Evolutionary conservation across 805 yeast genomes (phyloP).

Genomic region (Cyberlindnera lachancei): DNA sequence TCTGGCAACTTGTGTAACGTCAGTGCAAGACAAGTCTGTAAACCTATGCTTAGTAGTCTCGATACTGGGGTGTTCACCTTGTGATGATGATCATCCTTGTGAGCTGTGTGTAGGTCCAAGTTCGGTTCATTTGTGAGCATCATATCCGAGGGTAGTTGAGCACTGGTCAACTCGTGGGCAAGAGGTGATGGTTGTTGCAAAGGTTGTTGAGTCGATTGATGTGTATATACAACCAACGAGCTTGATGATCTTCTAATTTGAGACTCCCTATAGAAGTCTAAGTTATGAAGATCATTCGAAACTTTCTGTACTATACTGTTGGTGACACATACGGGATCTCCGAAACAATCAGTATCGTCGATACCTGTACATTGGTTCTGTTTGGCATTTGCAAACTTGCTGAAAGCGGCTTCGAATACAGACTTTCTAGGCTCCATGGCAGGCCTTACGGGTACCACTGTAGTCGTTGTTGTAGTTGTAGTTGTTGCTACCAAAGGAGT

Average conservation of each 20-base stretch:
- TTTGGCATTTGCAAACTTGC: conserved; percentile 6
- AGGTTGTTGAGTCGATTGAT: not conserved
- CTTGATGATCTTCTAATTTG: conserved; percentile 5
- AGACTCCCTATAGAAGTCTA: conserved; percentile 19
- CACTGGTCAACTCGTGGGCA: conserved; percentile 1
- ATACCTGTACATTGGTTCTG: conserved; percentile 15
- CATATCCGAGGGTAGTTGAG: conserved; percentile 6
- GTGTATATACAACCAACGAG: conserved; percentile 20
- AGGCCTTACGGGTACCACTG: too few relatives aligned
- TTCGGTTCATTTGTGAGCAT: conserved; percentile 19
- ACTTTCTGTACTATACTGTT: conserved; percentile 15
- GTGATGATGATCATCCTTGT: conserved; percentile 59
- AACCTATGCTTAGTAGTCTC: conserved; percentile 73
- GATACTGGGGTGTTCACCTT: conserved; percentile 72
- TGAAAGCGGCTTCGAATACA: conserved; percentile 7
- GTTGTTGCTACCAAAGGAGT: conserved; percentile 1
- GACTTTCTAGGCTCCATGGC: conserved; percentile 6
- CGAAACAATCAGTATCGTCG: conserved; percentile 16
- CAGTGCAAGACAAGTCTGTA: conserved; percentile 85
- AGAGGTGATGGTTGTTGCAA: not conserved
- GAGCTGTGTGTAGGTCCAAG: conserved; percentile 23
- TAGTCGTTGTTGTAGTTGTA: too few relatives aligned
- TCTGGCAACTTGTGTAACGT: conserved; percentile 91
- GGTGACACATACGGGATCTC: conserved; percentile 10
- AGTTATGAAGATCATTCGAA: conserved; percentile 20